Base-by-base conservation (phyloP, 805 yeast genomes). In the Zygotorulaspora chibaensis region DNA sequence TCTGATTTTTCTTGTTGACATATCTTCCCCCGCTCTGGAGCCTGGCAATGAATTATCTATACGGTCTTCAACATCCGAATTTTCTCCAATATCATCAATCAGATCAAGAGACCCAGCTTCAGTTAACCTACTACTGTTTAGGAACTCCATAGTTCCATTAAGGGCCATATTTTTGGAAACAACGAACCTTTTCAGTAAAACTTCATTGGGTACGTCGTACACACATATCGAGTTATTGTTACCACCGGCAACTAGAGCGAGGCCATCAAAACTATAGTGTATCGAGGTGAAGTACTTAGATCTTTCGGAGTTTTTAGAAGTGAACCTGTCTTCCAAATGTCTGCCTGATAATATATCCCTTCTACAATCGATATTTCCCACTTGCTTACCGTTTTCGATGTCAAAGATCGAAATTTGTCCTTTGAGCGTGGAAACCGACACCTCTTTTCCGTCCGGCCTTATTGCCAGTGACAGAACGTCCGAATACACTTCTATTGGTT, bases 361-460 rank as follows among this genome's bases (percentile, higher is more conserved):
- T 55, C 83, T 80, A 43, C 93, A 91, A 64, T 93, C 98, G 47
- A 93, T 83, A 44, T 81, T 75, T 51, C 89, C 90, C 2, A 78
- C 72, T 66, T 90, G 96, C 54, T 80, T 81, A 10, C 88, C 96
- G 40, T 75, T 74, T 58, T 84, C 93, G 37, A 88, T 76, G 59
- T 91, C 90, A 80, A 88, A 93, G 39, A 88, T 78, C 2, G 85
- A 68, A 13, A 93, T 73, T 62, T 87, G 88, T 4, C 99, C 99
- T 64, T 85, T 95, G 56, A 91, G 72, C 0, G 97, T 84, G 15
- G 91, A 75, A 1, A 87, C 95, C 0, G 96, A 95, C 35, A 93
- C 74, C 62, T 85, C 85, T 59, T 87, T 84, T n/a, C 95, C 87
- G 61, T 93, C 98, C 0, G 96, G 97, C 59, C 96, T 77, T 76